Conservation (phyloP, 2,329 filamentous ascomycete species). For the Penicillium sp. region DNA sequence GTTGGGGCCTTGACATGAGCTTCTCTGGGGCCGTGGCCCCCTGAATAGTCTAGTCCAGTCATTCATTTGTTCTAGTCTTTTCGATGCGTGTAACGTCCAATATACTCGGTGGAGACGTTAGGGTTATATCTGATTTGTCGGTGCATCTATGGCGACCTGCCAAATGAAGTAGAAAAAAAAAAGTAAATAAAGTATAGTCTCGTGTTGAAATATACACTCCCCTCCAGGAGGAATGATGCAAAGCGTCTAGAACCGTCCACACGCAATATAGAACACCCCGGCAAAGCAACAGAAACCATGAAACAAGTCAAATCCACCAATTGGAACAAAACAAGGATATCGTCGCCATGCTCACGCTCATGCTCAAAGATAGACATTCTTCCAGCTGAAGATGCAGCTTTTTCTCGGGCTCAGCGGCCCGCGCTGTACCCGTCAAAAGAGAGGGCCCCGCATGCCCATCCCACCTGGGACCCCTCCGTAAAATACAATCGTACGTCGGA, state of each 20-base stretch:
- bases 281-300: not conserved
- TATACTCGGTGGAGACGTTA: not conserved
- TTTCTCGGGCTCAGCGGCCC: constrained; percentile 13
- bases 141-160: not conserved
- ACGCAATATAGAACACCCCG: not conserved
- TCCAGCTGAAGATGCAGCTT: not conserved
- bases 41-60: not conserved
- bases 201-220: not conserved
- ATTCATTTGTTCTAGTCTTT: not conserved
- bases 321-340: constrained; percentile 18
- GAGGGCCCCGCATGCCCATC: constrained; percentile 4
- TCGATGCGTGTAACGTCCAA: not conserved
- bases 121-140: not conserved
- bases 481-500: constrained; percentile 4
- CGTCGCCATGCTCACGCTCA: constrained; percentile 20
- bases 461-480: constrained; percentile 3
- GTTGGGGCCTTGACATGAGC: not conserved
- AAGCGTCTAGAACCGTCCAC: not conserved
- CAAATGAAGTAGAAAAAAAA: not conserved
- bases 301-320: constrained; percentile 4
- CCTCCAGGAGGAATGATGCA: not conserved
- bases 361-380: constrained; percentile 11
- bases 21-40: not conserved
- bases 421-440: constrained; percentile 12
- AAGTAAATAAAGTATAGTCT: not conserved